Base-by-base conservation (phyloP, 192 early-diverging fungal genomes). In the Coemansia sp. region DNA sequence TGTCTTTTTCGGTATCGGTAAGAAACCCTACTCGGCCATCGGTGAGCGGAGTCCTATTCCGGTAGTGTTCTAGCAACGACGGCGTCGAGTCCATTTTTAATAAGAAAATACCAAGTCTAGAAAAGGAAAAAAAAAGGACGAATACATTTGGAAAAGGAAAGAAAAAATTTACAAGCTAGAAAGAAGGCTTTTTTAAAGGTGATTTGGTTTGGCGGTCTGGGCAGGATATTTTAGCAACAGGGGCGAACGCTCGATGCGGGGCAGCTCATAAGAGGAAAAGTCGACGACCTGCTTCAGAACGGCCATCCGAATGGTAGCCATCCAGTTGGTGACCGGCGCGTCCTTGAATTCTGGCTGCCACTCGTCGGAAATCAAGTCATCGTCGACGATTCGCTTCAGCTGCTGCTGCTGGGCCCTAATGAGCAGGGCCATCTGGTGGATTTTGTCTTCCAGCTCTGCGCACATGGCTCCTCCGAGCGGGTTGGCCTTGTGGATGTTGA, bases 381-480 rank as follows among this genome's bases (percentile, higher is more conserved):
- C 32, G 21, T 69, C 62, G 26, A 70, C 49, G 3, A 77, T 48
- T 10, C 39, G 21, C 48, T 39, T 56, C 12, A 77, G 52, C 56
- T 70, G 51, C 4, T 40, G 15, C 53, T 63, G 56, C 53, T 77
- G 67, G 10, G 53, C 48, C 38, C 63, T 48, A 32, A 77, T 66
- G 4, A 77, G 60, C 63, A 77, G 40, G 23, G 63, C 63, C 59
- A 66, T 42, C 44, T 77, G 74, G 63, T 77, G 74, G 53, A 77
- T 70, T 23, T 56, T 55, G 26, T 69, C 47, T 26, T 63, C 74
- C 30, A 70, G 20, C 5, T 66, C 56, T 1, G 53, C 49, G 51
- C 74, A 70, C 74, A 77, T 77, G 15, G 74, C 63, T 11, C 74
- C 63, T 37, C 74, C 67, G 32, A 77, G 44, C 31, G 74, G 74